A percentile compares a stretch with the other conserved stretches of the same genome.
phyloP scores from a whole-genome alignment of 2,329 filamentous ascomycete species.

The Fusarium sublunatum region DNA sequence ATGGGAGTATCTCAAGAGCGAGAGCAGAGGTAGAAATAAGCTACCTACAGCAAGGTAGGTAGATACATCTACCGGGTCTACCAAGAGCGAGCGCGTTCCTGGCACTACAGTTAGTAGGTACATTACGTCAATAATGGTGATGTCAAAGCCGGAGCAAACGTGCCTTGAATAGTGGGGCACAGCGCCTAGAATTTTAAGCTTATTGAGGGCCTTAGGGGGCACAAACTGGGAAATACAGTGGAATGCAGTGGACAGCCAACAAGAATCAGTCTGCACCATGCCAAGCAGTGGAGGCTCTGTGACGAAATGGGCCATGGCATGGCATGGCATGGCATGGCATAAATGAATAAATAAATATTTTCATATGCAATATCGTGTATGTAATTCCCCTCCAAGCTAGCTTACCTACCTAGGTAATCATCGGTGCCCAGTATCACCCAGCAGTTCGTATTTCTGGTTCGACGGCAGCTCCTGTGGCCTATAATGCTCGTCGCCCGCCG shows the following conservation, averaged over 20 bases:
- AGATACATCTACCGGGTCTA: neutral
- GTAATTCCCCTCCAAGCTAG: neutral
- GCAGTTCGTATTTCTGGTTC: constrained; percentile 12
- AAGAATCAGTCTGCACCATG: too few species aligned
- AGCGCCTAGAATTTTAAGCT: neutral
- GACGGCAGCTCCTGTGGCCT: constrained; percentile 18
- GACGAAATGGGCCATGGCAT: too few species aligned
- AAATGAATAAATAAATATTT: too few species aligned
- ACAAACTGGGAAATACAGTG: constrained; percentile 6
- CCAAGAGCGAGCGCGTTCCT: too few species aligned
- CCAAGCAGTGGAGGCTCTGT: too few species aligned
- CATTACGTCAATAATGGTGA: constrained; percentile 22
- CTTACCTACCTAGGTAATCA: neutral
- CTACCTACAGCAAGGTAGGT: neutral
- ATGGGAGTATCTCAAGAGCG: neutral
- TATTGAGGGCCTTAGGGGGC: neutral
- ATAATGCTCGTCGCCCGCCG: neutral
- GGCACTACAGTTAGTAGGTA: too few species aligned
- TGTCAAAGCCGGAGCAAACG: constrained; percentile 22
- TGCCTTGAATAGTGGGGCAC: constrained; percentile 19
- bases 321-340: too few species aligned
- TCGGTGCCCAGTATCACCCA: constrained; percentile 17
- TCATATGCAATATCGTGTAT: neutral
- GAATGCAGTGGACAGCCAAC: neutral
- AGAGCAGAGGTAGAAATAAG: neutral